Conservation (phyloP, 2,329 filamentous ascomycete species). For the Ophiostoma novo-ulmi region DNA sequence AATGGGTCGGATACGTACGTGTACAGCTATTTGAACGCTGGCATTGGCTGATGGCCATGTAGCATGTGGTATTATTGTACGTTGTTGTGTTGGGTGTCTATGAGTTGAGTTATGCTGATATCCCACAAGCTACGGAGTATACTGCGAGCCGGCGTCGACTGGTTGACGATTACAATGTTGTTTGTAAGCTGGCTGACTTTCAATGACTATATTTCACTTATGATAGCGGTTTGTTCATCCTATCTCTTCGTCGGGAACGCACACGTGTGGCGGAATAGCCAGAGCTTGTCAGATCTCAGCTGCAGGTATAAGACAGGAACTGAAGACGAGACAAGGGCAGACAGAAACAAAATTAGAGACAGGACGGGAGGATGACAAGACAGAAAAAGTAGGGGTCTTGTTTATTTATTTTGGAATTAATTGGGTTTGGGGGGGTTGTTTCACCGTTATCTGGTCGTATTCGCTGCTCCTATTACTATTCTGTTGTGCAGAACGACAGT, state of each 20-base stretch:
- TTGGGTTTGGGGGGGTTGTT: neutral
- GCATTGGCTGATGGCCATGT: neutral
- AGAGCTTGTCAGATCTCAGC: conserved; percentile 11
- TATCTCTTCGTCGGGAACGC: neutral
- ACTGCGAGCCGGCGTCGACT: no score
- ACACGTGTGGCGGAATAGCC: neutral
- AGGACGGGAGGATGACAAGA: neutral
- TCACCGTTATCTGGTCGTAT: neutral
- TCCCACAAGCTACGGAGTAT: neutral
- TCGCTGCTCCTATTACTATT: neutral
- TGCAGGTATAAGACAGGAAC: neutral
- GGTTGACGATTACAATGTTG: neutral
- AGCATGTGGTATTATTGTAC: neutral
- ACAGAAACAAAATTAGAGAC: neutral
- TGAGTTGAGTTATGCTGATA: neutral
- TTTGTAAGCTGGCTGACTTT: neutral
- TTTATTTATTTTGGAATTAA: no score
- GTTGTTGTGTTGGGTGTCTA: neutral
- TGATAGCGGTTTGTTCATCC: neutral
- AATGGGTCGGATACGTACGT: neutral
- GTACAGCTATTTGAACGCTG: neutral
- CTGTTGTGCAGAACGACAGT: neutral
- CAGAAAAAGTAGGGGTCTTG: neutral
- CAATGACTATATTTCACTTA: no score
- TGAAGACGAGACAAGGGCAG: neutral